phyloP scores from a whole-genome alignment of 2,329 filamentous ascomycete species.

The Plenodomus biglobosus region DNA sequence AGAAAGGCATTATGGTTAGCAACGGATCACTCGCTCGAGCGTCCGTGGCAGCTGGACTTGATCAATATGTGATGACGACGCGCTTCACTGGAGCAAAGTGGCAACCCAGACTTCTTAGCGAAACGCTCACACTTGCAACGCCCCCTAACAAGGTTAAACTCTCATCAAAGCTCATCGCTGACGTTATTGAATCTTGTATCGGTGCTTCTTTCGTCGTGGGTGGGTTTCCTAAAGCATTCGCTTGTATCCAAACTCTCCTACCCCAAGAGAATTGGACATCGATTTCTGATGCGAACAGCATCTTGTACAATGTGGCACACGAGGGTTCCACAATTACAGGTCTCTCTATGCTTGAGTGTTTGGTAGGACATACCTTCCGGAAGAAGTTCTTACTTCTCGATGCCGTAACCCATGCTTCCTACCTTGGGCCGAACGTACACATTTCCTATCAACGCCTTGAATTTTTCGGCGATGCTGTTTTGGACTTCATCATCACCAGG shows the following conservation, averaged over 20 bases:
- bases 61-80: constrained; percentile 70
- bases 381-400: constrained; percentile 70
- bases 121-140: constrained; percentile 36
- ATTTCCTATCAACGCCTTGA: constrained; percentile 74
- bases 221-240: constrained; percentile 63
- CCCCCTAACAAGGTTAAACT: constrained; percentile 46
- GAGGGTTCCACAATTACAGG: constrained; percentile 10
- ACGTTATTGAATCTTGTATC: constrained; percentile 83
- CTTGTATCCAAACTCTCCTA: constrained; percentile 65
- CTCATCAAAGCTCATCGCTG: constrained; percentile 79
- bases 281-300: constrained; percentile 28
- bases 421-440: constrained; percentile 45
- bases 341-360: constrained; percentile 56
- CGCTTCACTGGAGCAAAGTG: constrained; percentile 71
- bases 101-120: constrained; percentile 63
- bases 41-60: constrained; percentile 64
- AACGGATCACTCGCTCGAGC: constrained; percentile 73
- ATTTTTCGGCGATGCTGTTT: constrained; percentile 81
- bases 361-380: constrained; percentile 72
- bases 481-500: constrained; percentile 74
- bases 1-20: constrained; percentile 70
- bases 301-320: constrained; percentile 24
- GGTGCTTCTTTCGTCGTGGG: constrained; percentile 73
- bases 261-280: constrained; percentile 56
- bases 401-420: constrained; percentile 77